Conservation (phyloP, 495 filamentous ascomycete species). For the Penicillium macrosclerotiorum region DNA sequence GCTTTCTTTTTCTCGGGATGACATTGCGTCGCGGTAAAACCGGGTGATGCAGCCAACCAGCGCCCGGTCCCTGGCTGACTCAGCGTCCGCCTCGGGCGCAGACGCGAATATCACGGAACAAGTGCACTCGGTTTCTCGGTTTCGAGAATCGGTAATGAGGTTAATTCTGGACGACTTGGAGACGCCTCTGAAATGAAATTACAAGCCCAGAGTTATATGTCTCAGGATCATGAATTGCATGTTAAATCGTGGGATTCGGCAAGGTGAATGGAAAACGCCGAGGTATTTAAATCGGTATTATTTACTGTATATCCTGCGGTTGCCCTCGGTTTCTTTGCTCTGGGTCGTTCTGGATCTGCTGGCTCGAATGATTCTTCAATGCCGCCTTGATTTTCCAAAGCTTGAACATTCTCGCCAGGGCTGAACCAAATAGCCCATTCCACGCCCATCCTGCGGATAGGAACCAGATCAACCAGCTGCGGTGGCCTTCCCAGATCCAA, state of each 20-base stretch:
- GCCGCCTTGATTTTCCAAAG: conserved; percentile 33
- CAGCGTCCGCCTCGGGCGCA: conserved; percentile 19
- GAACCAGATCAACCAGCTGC: conserved; percentile 50
- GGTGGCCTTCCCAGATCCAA: conserved; percentile 54
- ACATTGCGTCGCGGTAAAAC: conserved; percentile 28
- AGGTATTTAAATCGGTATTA: no score
- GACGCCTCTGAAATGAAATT: no score
- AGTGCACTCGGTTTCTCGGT: not conserved
- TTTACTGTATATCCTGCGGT: no score
- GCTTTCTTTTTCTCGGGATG: conserved; percentile 46
- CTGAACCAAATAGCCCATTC: conserved; percentile 37
- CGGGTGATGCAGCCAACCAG: conserved; percentile 30
- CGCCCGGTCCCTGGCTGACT: conserved; percentile 22
- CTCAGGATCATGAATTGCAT: no score
- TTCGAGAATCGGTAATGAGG: no score
- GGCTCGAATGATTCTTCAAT: no score
- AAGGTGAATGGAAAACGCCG: no score
- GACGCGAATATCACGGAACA: conserved; percentile 30
- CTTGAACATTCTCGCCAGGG: conserved; percentile 48
- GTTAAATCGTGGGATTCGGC: no score
- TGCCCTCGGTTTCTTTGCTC: no score
- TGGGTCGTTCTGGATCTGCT: no score
- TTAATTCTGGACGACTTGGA: no score
- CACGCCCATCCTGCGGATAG: conserved; percentile 44
- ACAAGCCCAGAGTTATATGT: no score